Percentiles rank a stretch among this genome's conserved stretches.
phyloP scores from a whole-genome alignment of 2,329 filamentous ascomycete genomes.

The Geosmithia putterillii region DNA sequence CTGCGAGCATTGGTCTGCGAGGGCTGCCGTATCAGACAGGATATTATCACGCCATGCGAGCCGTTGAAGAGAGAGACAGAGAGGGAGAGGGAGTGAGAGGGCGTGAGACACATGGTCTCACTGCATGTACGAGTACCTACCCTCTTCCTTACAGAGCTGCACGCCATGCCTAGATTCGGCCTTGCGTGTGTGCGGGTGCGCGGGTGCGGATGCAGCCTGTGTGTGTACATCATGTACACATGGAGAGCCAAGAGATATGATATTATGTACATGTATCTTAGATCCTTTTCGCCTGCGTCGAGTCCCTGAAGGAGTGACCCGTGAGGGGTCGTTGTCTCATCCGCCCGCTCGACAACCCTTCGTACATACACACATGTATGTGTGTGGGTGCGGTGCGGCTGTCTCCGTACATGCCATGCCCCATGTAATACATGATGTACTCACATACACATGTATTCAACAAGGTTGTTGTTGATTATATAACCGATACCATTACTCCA shows the following conservation, averaged over 20 bases:
- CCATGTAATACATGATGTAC: background rate
- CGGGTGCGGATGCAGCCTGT: too few relatives aligned
- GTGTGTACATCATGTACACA: too few relatives aligned
- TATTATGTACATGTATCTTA: background rate
- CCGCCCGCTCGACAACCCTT: background rate
- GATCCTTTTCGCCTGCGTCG: background rate
- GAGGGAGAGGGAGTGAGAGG: too few relatives aligned
- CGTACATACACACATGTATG: background rate
- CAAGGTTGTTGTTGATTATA: too few relatives aligned
- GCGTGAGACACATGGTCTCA: too few relatives aligned
- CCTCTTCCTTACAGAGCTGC: background rate
- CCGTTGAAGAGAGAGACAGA: too few relatives aligned
- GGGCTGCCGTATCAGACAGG: background rate
- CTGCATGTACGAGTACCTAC: too few relatives aligned
- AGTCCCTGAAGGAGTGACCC: background rate
- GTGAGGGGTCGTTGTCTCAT: background rate
- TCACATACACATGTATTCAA: too few relatives aligned
- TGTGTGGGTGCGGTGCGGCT: too few relatives aligned
- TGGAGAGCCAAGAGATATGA: background rate
- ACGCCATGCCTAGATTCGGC: background rate
- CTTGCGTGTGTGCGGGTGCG: background rate
- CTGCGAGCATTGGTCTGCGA: too few relatives aligned
- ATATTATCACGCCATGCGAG: background rate
- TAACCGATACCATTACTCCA: background rate
- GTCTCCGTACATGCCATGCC: background rate